Conservation (phyloP, 1,139 yeast species). For the Diutina catenulata region DNA sequence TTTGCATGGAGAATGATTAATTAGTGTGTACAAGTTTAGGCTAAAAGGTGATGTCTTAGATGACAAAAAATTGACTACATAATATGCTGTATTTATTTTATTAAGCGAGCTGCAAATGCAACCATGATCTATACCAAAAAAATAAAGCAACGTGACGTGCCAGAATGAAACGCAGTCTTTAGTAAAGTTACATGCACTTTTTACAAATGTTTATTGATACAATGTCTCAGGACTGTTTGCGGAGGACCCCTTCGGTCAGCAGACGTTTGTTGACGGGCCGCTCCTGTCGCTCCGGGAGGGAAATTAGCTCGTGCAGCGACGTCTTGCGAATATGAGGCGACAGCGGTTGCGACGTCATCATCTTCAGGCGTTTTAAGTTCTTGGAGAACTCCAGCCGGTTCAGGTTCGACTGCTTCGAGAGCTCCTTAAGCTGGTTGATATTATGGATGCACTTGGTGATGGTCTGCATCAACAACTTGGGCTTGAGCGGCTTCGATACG, state of each 20-base stretch:
- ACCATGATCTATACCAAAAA: no score
- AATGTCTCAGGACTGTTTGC: no score
- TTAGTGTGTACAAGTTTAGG: no score
- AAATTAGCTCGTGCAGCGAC: slow-evolving; percentile 3
- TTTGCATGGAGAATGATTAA: no score
- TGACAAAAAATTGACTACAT: no score
- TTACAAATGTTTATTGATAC: no score
- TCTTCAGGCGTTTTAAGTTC: slow-evolving; percentile 19
- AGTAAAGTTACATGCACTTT: no score
- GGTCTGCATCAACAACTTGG: slow-evolving; percentile 70
- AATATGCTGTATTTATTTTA: no score
- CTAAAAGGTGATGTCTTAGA: no score
- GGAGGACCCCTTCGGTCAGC: slow-evolving; percentile 4
- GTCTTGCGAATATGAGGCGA: slow-evolving; percentile 4
- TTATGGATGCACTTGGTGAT: slow-evolving; percentile 74
- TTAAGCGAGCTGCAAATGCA: no score
- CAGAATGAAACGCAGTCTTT: no score
- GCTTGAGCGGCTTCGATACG: slow-evolving; percentile 77
- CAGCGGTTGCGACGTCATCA: not conserved
- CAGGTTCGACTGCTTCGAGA: slow-evolving; percentile 37
- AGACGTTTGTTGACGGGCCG: slow-evolving; percentile 3
- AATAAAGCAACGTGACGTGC: no score
- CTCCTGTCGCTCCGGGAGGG: not conserved
- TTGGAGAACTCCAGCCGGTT: slow-evolving; percentile 38
- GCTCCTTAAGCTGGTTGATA: slow-evolving; percentile 44